Percentiles rank a stretch among this genome's conserved stretches.
These are phyloP conservation scores for Komagataella populi DNA, from an alignment of 805 yeast species.

Conservation along the genomic window DNA sequence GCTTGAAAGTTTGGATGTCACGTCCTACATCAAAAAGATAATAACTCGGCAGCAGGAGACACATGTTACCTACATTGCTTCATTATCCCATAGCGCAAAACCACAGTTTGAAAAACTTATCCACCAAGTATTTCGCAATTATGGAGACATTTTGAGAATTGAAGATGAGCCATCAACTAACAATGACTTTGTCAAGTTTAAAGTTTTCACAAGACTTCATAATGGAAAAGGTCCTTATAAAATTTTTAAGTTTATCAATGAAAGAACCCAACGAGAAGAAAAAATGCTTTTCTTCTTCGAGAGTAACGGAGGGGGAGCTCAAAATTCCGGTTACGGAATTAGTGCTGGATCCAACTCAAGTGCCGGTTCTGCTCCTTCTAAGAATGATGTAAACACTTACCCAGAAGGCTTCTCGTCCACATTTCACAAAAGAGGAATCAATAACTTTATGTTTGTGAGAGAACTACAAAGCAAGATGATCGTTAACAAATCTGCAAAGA, in stretches of 20 bases:
- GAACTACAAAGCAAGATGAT: slow-evolving; percentile 33
- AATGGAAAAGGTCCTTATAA: slow-evolving; percentile 14
- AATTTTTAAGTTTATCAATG: slow-evolving; percentile 13
- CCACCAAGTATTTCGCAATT: slow-evolving; percentile 11
- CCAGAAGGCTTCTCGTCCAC: slow-evolving; percentile 39
- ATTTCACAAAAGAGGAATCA: slow-evolving; percentile 31
- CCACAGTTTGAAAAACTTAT: slow-evolving; percentile 12
- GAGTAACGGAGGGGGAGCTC: slow-evolving; percentile 2
- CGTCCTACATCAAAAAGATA: slow-evolving; percentile 12
- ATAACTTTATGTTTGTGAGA: slow-evolving; percentile 36
- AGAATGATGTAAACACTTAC: slow-evolving; percentile 16
- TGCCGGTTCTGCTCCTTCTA: not conserved
- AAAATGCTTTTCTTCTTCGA: slow-evolving; percentile 19
- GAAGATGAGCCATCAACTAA: slow-evolving; percentile 6
- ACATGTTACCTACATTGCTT: slow-evolving; percentile 14
- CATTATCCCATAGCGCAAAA: slow-evolving; percentile 13
- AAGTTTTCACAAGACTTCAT: slow-evolving; percentile 10
- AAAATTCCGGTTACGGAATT: not conserved
- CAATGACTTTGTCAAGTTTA: slow-evolving; percentile 14
- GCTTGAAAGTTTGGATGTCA: not conserved
- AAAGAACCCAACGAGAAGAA: slow-evolving; percentile 15
- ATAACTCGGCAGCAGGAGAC: slow-evolving; percentile 13
- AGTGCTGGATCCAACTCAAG: not conserved
- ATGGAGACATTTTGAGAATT: slow-evolving; percentile 10
- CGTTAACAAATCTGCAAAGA: slow-evolving; percentile 17